phyloP scores from a whole-genome alignment of 768 basidiomycete species.

The Pleurotus tuber-regium region DNA sequence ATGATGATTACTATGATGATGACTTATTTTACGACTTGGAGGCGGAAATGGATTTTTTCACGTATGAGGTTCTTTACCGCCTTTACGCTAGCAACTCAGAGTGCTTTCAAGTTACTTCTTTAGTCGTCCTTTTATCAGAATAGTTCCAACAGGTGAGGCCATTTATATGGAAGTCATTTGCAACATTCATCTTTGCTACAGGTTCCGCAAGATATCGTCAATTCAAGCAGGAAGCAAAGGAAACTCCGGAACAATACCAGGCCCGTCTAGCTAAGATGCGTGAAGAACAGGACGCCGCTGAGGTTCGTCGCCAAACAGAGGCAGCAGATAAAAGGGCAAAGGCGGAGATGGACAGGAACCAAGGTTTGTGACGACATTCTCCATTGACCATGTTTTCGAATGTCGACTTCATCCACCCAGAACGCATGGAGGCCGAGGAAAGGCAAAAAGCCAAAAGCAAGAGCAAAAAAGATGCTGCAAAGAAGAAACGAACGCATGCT shows the following conservation, averaged over 20 bases:
- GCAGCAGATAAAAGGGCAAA: slow-evolving; percentile 45
- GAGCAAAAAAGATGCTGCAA: slow-evolving; percentile 55
- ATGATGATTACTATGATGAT: slow-evolving; percentile 32
- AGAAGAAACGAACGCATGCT: slow-evolving; percentile 46
- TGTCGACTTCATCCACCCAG: slow-evolving; percentile 27
- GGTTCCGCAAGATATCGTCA: slow-evolving; percentile 15
- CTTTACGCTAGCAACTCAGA: neutral
- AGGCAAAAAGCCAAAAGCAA: slow-evolving; percentile 54
- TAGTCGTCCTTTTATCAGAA: neutral
- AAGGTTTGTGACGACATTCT: slow-evolving; percentile 32
- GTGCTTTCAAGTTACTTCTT: slow-evolving; percentile 8
- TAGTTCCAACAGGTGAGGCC: neutral
- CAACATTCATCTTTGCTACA: slow-evolving; percentile 9
- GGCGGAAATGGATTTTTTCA: slow-evolving; percentile 25
- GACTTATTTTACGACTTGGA: slow-evolving; percentile 28
- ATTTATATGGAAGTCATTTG: slow-evolving; percentile 9
- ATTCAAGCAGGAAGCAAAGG: slow-evolving; percentile 28
- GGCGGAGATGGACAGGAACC: slow-evolving; percentile 45
- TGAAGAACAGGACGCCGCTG: slow-evolving; percentile 55
- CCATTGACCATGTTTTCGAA: neutral
- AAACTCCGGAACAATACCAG: slow-evolving; percentile 51
- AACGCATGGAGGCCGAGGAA: slow-evolving; percentile 53
- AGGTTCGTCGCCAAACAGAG: slow-evolving; percentile 50
- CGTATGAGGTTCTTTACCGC: neutral
- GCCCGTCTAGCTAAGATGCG: slow-evolving; percentile 46